These are phyloP conservation scores for Saccharomycopsis sp. DNA, from an alignment of 805 yeast species.

Conservation along the genomic window DNA sequence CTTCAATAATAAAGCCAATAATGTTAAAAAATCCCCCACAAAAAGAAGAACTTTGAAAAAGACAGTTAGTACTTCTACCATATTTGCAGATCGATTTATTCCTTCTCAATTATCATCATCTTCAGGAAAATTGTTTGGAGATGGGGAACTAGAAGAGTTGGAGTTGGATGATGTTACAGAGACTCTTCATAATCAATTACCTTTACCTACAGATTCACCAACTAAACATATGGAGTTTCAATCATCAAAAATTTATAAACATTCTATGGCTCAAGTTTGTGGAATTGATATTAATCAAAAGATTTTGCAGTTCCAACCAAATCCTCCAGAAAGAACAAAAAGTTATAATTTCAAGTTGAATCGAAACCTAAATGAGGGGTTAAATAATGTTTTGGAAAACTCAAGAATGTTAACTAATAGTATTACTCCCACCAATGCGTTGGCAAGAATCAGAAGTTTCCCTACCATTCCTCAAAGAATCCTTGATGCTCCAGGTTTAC, in stretches of 20 bases:
- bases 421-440: slow-evolving; percentile 22
- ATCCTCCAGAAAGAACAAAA: slow-evolving; percentile 53
- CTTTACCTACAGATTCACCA: slow-evolving; percentile 39
- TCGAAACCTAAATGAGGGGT: slow-evolving; percentile 19
- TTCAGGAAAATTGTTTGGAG: slow-evolving; percentile 33
- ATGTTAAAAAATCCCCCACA: slow-evolving; percentile 19
- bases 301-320: slow-evolving; percentile 78
- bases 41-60: slow-evolving; percentile 23
- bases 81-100: slow-evolving; percentile 45
- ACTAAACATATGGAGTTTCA: slow-evolving; percentile 33
- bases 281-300: slow-evolving; percentile 77
- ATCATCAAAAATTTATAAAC: slow-evolving; percentile 44
- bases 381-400: slow-evolving; percentile 20
- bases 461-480: slow-evolving; percentile 88
- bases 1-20: slow-evolving; percentile 20
- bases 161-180: too few species aligned
- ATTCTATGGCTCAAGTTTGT: slow-evolving; percentile 88
- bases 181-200: slow-evolving; percentile 17
- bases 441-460: slow-evolving; percentile 54
- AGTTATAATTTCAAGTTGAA: slow-evolving; percentile 26
- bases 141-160: slow-evolving; percentile 21
- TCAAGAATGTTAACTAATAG: slow-evolving; percentile 20
- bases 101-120: slow-evolving; percentile 42
- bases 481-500: slow-evolving; percentile 89
- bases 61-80: slow-evolving; percentile 15